A percentile compares a stretch with the other conserved stretches of the same genome.
Conservation (phyloP, 371 early-diverging fungal species). For the Mortierella sp. region DNA sequence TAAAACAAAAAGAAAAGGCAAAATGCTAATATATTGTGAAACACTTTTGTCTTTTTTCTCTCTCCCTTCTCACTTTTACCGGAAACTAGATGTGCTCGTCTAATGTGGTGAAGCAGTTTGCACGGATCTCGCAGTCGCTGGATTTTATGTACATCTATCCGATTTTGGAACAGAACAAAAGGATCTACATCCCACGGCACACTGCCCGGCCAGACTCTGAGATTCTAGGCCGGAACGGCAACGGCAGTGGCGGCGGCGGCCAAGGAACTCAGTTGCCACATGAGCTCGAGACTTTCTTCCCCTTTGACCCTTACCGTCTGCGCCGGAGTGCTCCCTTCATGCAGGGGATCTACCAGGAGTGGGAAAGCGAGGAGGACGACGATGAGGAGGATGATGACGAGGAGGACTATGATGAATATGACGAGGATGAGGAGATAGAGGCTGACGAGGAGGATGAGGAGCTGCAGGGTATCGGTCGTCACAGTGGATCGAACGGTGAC, state of each 20-base stretch:
- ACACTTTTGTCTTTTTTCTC: background rate
- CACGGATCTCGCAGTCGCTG: conserved; percentile 79
- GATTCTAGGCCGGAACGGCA: conserved; percentile 7
- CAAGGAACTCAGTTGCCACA: conserved; percentile 46
- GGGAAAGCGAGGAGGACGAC: conserved; percentile 61
- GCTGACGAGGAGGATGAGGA: conserved; percentile 60
- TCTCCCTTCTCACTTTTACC: conserved; percentile 2
- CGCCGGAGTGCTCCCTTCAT: conserved; percentile 73
- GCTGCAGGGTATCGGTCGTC: conserved; percentile 29
- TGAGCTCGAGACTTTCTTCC: conserved; percentile 90
- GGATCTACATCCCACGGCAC: conserved; percentile 58
- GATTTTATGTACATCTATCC: conserved; percentile 91
- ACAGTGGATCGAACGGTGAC: conserved; percentile 41
- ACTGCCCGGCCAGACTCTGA: conserved; percentile 8
- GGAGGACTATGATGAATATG: conserved; percentile 66
- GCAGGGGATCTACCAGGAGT: conserved; percentile 75
- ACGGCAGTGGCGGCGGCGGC: conserved; percentile 13
- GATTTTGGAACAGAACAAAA: conserved; percentile 77
- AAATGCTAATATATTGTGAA: too few species aligned
- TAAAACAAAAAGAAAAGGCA: background rate
- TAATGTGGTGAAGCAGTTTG: conserved; percentile 89
- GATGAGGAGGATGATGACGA: conserved; percentile 62
- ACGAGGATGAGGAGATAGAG: conserved; percentile 29
- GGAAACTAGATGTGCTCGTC: conserved; percentile 74
- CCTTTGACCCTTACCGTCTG: conserved; percentile 94